These are phyloP conservation scores for Cymodocea nodosa DNA, from an alignment of 116 monocot genomes.

Conservation along the genomic window DNA sequence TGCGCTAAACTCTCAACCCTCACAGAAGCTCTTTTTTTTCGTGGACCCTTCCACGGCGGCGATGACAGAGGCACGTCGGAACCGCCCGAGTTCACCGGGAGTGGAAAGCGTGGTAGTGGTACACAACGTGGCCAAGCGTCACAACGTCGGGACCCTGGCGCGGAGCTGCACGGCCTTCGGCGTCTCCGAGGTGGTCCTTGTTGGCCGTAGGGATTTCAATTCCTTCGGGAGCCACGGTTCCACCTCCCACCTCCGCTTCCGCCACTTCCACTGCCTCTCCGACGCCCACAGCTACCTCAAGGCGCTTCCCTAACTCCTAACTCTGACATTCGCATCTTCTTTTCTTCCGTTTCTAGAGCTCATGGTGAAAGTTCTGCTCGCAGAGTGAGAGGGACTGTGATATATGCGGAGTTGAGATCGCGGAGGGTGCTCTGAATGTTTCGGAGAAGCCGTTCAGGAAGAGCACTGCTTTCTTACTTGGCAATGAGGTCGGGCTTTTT, in stretches of 20 bases:
- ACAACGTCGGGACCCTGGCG: constrained; percentile 89
- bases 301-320: constrained; percentile 6
- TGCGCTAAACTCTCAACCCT: too few relatives aligned
- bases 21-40: too few relatives aligned
- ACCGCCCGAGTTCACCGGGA: too few relatives aligned
- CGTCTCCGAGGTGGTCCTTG: constrained; percentile 73
- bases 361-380: background rate
- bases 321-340: too few relatives aligned
- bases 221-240: constrained; percentile 94
- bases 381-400: constrained; percentile 64
- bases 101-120: constrained; percentile 65
- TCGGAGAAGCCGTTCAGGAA: constrained; percentile 53
- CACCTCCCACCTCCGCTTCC: constrained; percentile 69
- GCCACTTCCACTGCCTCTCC: constrained; percentile 72
- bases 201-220: constrained; percentile 96
- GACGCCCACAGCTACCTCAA: constrained; percentile 64
- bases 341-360: too few relatives aligned
- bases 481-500: constrained; percentile 54
- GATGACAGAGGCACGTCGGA: background rate
- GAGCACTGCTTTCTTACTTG: constrained; percentile 92
- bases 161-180: constrained; percentile 96
- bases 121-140: constrained; percentile 97
- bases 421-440: constrained; percentile 53
- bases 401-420: constrained; percentile 92
- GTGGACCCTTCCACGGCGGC: background rate